Evolutionary conservation across 306 rosid genomes (phyloP), one percentile per base, ranked within the genome.

Genomic region (Purshia tridentata): DNA sequence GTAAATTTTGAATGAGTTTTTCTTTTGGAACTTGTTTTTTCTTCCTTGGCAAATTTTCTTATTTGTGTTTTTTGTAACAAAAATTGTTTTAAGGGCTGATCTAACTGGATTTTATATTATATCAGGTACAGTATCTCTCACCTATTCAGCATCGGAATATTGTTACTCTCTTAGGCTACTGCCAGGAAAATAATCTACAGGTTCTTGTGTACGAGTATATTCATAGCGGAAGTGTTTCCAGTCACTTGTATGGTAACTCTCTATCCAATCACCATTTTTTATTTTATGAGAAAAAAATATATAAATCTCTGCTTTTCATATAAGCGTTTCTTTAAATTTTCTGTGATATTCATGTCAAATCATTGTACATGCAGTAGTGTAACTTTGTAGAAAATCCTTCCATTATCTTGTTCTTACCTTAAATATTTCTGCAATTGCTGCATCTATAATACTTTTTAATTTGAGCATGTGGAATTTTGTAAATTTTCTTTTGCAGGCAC

Each of bases 141-240:
- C 75, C 96, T 14, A 87, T 91, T 80, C 91, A 78, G 13, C 97
- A 93, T 67, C 85, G 87, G 79, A 91, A 93, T 79, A 82, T 93
- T 20, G 98, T 91, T 29, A 77, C 74, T 86, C 97, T 91, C n/a
- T 66, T 93, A 75, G 98, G 98, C 47, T 93, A 93, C 82, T 93
- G 98, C 82, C 98, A 91, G 84, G 98, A 93, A 82, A 89, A 79
- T 78, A 86, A 81, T 78, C 84, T 83, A 1, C 98, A 93, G 88
- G 85, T 89, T 85, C 98, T 93, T 72, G 72, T 93, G 70, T 91
- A 91, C 3, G 98, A 93, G 78, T 86, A 93, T 35, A 84, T 93
- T 69, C 97, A 92, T 50, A 91, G 87, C 73, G 97, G 96, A 81
- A 93, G 97, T 67, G 90, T 93, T 84, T 93, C 96, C 82, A 81